These are phyloP conservation scores for Vigna radiata DNA, from an alignment of 306 rosid species.

Conservation along the genomic window DNA sequence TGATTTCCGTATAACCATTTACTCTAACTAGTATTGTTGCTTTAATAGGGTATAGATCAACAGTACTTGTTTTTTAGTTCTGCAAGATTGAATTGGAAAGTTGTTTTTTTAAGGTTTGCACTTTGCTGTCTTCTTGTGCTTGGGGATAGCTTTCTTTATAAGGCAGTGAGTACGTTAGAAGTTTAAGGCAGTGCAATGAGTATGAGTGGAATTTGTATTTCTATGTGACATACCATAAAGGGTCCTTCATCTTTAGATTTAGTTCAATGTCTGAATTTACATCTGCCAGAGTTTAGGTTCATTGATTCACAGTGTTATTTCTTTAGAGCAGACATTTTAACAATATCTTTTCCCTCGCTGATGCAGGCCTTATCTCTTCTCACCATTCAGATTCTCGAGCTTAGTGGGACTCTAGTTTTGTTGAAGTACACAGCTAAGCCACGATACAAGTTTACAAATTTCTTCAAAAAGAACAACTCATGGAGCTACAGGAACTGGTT, in stretches of 20 bases:
- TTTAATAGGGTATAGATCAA: background rate
- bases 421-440: conserved; percentile 72
- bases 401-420: conserved; percentile 59
- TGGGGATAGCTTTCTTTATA: conserved; percentile 1
- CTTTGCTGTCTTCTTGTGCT: background rate
- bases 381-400: conserved; percentile 67
- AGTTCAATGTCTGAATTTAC: background rate
- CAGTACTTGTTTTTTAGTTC: background rate
- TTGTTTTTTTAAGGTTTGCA: background rate
- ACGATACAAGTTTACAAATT: conserved; percentile 48
- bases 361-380: conserved; percentile 73
- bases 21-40: background rate
- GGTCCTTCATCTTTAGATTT: conserved; percentile 1
- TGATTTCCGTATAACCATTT: too few species aligned
- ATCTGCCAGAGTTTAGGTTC: conserved; percentile 4
- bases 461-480: conserved; percentile 52
- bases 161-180: background rate
- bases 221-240: background rate
- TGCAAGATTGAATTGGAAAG: conserved; percentile 11
- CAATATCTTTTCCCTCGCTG: conserved; percentile 1
- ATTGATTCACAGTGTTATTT: background rate
- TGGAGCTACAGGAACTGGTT: conserved; percentile 65
- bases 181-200: background rate
- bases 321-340: background rate
- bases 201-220: too few species aligned